Base-by-base conservation (phyloP, 805 yeast genomes). In the Starmerella gropengiesseri region DNA sequence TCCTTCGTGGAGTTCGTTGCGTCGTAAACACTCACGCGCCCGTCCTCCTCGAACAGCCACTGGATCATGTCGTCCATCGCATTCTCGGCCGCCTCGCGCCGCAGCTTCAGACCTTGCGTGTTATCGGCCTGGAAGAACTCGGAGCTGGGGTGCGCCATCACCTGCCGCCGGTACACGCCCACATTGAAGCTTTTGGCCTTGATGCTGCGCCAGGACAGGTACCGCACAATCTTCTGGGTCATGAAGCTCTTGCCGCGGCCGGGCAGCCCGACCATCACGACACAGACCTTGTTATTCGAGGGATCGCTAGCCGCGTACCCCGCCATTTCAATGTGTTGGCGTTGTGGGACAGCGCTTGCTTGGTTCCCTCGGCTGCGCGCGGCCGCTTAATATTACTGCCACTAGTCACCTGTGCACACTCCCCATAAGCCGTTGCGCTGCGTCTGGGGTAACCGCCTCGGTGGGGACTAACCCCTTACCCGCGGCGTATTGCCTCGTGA, bases 181-280 rank as follows among this genome's bases (percentile, higher is more conserved):
- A 89, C 94, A 57, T 85, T 86, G 65, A 91, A 91, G 44, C 86
- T 80, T 58, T 78, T 78, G 21, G 95, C 83, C 47, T 74, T 75
- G 44, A 91, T 81, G 2, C 94, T 81, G 30, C 89, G 70, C 98
- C 98, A 91, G 26, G 86, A 77, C 41, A 91, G 69, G 58, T 89
- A 91, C 36, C 97, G 72, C 25, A 89, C 94, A 41, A 91, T 81
- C 60, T 89, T 91, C 59, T 86, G 94, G 3, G 97, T 86, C 49
- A 91, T 89, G 61, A 86, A 78, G 3, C 95, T 81, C 61, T 91
- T 91, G 3, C 98, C 98, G 42, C 96, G 69, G 0, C 96, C 96
- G 0, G 97, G 97, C 22, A 45, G 42, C n/a, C 70, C 70, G 36
- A 66, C 70, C 70, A 55, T 54, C 25, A 55, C 44, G 28, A 55